These are phyloP conservation scores for Lasiosphaeria miniovina DNA, from an alignment of 495 filamentous ascomycete species.

Conservation along the genomic window DNA sequence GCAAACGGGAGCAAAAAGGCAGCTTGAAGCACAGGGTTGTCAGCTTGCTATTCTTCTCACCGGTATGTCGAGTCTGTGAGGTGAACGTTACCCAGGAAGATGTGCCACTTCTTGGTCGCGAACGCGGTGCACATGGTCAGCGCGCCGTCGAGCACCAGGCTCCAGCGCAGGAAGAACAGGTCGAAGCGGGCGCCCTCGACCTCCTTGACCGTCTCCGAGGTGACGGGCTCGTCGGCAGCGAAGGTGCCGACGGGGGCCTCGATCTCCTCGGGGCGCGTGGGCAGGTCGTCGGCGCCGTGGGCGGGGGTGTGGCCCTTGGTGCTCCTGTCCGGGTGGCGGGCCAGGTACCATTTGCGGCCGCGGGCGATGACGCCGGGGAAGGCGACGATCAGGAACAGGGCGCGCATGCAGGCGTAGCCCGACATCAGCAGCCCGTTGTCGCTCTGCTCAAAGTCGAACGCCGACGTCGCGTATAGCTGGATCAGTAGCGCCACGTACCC, in stretches of 20 bases:
- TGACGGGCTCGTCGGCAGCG: constrained; percentile 43
- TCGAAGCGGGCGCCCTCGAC: constrained; percentile 49
- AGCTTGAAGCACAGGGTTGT: constrained; percentile 16
- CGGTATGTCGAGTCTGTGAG: neutral
- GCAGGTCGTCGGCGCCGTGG: constrained; percentile 9
- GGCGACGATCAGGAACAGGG: constrained; percentile 50
- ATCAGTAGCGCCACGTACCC: constrained; percentile 51
- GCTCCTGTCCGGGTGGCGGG: constrained; percentile 1
- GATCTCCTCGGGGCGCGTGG: constrained; percentile 36
- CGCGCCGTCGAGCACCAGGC: constrained; percentile 49
- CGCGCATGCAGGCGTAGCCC: constrained; percentile 50
- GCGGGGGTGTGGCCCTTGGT: neutral
- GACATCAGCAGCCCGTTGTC: constrained; percentile 55
- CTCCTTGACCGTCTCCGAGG: constrained; percentile 20
- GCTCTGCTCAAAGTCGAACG: constrained; percentile 50
- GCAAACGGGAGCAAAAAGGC: constrained; percentile 52
- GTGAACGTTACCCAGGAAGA: constrained; percentile 44
- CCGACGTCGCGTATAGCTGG: constrained; percentile 54
- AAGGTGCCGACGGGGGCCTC: constrained; percentile 39
- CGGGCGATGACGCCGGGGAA: constrained; percentile 53
- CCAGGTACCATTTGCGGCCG: constrained; percentile 47
- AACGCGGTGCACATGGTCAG: constrained; percentile 52
- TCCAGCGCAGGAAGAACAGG: constrained; percentile 52
- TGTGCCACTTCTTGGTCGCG: constrained; percentile 50
- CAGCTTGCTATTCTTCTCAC: neutral